phyloP scores from a whole-genome alignment of 352 stramenopile species.

The Globisporangium heterothallicum region DNA sequence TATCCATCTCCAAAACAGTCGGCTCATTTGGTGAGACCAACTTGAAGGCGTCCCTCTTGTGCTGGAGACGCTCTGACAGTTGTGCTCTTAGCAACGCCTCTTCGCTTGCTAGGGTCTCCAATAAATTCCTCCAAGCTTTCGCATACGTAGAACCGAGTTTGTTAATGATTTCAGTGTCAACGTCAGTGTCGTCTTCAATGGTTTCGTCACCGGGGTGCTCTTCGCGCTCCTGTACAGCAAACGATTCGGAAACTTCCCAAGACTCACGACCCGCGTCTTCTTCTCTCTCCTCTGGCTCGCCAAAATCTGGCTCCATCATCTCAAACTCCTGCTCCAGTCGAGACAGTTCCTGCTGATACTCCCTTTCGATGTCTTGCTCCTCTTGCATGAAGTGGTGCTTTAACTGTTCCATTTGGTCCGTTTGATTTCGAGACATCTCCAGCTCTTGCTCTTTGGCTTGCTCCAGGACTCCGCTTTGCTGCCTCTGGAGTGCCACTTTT shows the following conservation, averaged over 20 bases:
- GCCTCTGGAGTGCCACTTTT: slow-evolving; percentile 22
- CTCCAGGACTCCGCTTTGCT: slow-evolving; percentile 13
- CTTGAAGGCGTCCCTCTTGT: slow-evolving; percentile 9
- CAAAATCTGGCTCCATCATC: slow-evolving; percentile 21
- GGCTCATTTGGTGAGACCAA: background rate
- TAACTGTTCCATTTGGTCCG: slow-evolving; percentile 24
- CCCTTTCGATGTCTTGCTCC: slow-evolving; percentile 43
- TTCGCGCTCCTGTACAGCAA: background rate
- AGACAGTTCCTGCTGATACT: slow-evolving; percentile 45
- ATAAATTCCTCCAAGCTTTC: slow-evolving; percentile 24
- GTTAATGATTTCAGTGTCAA: slow-evolving; percentile 29
- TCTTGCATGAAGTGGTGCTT: slow-evolving; percentile 40
- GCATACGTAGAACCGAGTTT: slow-evolving; percentile 29
- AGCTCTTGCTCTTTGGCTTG: slow-evolving; percentile 23
- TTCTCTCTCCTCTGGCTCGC: slow-evolving; percentile 10
- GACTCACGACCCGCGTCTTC: background rate
- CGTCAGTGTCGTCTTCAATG: slow-evolving; percentile 11
- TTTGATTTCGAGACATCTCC: slow-evolving; percentile 16
- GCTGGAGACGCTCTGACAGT: slow-evolving; percentile 19
- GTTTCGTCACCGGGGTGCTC: background rate
- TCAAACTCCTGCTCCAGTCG: slow-evolving; percentile 48
- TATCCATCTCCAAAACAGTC: background rate
- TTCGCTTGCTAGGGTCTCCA: slow-evolving; percentile 20
- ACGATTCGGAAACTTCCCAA: slow-evolving; percentile 5
- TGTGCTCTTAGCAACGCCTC: slow-evolving; percentile 28